Percentiles rank a stretch among this genome's conserved stretches.
Conservation (phyloP, 2,329 filamentous ascomycete species). For the Scedosporium dehoogii region DNA sequence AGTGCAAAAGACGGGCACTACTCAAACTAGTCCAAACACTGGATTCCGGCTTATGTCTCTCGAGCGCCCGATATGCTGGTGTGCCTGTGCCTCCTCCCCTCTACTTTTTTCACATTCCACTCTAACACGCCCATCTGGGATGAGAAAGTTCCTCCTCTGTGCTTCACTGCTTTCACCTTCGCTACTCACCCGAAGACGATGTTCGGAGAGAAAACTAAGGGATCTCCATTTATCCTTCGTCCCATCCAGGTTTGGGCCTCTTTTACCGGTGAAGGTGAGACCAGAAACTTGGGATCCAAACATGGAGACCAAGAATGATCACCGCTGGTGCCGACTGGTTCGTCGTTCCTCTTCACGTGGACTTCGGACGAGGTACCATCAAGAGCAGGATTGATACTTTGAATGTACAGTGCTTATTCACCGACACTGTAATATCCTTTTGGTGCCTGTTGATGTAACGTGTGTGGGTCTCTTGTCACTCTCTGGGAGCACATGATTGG, state of each 20-base stretch:
- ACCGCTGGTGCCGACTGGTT: background rate
- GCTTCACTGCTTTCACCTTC: background rate
- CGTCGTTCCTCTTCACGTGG: too few relatives aligned
- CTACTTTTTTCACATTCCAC: too few relatives aligned
- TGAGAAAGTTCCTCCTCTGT: background rate
- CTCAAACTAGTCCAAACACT: too few relatives aligned
- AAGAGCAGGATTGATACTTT: too few relatives aligned
- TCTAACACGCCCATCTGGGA: background rate
- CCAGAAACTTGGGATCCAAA: background rate
- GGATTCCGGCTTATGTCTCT: too few relatives aligned
- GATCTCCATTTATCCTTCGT: constrained; percentile 7
- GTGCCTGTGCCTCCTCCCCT: too few relatives aligned
- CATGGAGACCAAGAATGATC: background rate
- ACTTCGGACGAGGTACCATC: too few relatives aligned
- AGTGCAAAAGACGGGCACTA: background rate
- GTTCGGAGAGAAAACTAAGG: background rate
- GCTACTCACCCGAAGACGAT: background rate
- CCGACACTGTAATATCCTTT: background rate
- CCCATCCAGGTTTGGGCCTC: constrained; percentile 5
- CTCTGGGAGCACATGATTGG: background rate
- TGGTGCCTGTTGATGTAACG: background rate
- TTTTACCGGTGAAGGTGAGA: background rate
- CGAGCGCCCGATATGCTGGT: too few relatives aligned
- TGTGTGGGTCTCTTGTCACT: background rate
- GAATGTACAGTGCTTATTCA: background rate